Base-by-base conservation (phyloP, 106 monocot species). In the Gastrodia elata region DNA sequence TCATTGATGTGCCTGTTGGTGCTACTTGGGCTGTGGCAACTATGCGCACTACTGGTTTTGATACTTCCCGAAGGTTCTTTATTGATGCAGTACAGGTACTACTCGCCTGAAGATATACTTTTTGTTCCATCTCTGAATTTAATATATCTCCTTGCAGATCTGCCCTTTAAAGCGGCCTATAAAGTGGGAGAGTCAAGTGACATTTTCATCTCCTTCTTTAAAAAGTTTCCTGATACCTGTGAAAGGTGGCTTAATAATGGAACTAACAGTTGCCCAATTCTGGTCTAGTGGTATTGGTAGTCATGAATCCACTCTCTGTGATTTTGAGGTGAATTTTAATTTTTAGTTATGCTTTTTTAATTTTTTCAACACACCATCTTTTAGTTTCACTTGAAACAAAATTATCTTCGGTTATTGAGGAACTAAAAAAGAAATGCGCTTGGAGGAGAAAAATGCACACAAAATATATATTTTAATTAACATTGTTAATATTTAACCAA, bases 271-370 rank as follows among this genome's bases (percentile, higher is more conserved):
- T 34, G 84, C 96, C 69, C 96, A 97, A 73, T 92, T 97, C 68
- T 97, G 96, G 96, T 90, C 92, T 38, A 97, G 96, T 77, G 96
- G 96, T 24, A 80, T 97, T 74, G 96, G 92, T 65, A 97, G 96
- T 68, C 59, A 92, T 76, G 96, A 92, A 84, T 18, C 87, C 15
- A 84, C 92, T 40, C 48, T 43, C 27, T 84, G 92, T 75, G 90
- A 92, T 71, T 92, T 92, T 84, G 92, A 97, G 96, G 96, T 92
- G 77, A 16, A 10, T 33, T 72, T 37, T 56, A 56, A 14, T 56
- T 2, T 25, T 56, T 25, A 25, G 24, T 22, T 46, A 11, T 11
- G 18, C 10, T 46, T 11, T 15, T 46, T 46, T 46, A 18, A 15
- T 11, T 46, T 46, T 46, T 46, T 46, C 46, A 46, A 15, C 18